phyloP scores from a whole-genome alignment of 2,329 filamentous ascomycete genomes.

The Arthrobotrys sphaeroides region DNA sequence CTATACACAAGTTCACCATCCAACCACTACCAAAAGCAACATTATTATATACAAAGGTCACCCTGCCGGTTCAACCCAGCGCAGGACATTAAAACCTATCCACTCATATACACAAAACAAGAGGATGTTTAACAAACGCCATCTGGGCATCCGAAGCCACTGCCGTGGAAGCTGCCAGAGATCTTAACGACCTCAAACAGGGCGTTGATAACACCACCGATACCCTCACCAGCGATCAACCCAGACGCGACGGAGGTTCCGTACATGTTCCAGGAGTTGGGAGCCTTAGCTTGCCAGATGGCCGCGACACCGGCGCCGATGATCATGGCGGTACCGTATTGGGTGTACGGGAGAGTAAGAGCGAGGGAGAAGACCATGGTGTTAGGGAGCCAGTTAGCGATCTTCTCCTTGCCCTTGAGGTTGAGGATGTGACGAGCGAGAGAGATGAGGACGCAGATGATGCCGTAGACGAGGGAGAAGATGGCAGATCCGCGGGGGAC shows the following conservation, averaged over 20 bases:
- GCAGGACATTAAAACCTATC: too few relatives aligned
- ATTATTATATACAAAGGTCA: conserved; percentile 12
- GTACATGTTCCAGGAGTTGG: conserved; percentile 52
- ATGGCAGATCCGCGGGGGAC: conserved; percentile 53
- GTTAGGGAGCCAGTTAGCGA: conserved; percentile 62
- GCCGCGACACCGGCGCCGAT: conserved; percentile 53
- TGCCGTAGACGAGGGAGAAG: conserved; percentile 51
- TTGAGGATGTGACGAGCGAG: conserved; percentile 69
- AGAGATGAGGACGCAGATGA: conserved; percentile 63
- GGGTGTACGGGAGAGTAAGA: conserved; percentile 53
- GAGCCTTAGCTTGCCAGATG: conserved; percentile 47
- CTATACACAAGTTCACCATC: too few relatives aligned
- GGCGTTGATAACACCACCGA: conserved; percentile 55
- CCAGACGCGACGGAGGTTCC: conserved; percentile 53
- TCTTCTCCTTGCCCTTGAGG: conserved; percentile 47
- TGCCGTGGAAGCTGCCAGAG: conserved; percentile 42
- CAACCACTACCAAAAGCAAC: not conserved
- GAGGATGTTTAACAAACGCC: conserved; percentile 20
- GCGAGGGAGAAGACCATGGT: conserved; percentile 54
- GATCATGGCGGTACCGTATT: conserved; percentile 55
- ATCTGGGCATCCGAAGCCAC: conserved; percentile 33
- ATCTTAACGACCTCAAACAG: conserved; percentile 53
- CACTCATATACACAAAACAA: too few relatives aligned
- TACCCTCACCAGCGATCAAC: conserved; percentile 55
- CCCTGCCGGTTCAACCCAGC: too few relatives aligned